These are phyloP conservation scores for Apophysomyces variabilis DNA, from an alignment of 371 early-diverging fungal genomes.

Conservation along the genomic window DNA sequence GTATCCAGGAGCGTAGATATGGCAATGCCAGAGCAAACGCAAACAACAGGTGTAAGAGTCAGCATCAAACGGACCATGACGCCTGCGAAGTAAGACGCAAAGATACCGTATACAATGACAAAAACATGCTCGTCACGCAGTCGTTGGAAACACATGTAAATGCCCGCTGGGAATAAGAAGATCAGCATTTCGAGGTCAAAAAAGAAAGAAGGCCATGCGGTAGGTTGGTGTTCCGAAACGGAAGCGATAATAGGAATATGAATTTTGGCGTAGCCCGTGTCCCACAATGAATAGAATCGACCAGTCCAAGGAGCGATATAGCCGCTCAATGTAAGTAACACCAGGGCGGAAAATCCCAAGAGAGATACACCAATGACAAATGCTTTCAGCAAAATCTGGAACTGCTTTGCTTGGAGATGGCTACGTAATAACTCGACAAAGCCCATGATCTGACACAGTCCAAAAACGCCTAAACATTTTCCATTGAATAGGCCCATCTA, in stretches of 20 bases:
- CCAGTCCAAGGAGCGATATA: constrained; percentile 98
- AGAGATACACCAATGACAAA: constrained; percentile 67
- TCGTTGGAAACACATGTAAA: constrained; percentile 94
- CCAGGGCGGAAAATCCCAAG: constrained; percentile 52
- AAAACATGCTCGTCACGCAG: constrained; percentile 96
- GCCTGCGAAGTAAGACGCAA: constrained; percentile 99
- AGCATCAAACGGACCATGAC: constrained; percentile 99
- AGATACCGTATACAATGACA: constrained; percentile 91
- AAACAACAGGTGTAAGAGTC: constrained; percentile 97
- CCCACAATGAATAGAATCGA: constrained; percentile 98
- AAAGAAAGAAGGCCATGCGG: constrained; percentile 99
- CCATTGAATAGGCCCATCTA: constrained; percentile 3
- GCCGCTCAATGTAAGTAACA: constrained; percentile 77
- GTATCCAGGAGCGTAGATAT: constrained; percentile 85
- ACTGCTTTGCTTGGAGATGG: constrained; percentile 84
- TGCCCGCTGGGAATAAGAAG: constrained; percentile 95
- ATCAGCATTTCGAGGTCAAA: constrained; percentile 96
- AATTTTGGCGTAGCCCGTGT: constrained; percentile 98
- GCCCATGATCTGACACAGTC: constrained; percentile 90
- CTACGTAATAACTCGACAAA: constrained; percentile 84
- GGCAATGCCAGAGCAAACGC: constrained; percentile 92
- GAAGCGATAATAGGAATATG: constrained; percentile 99
- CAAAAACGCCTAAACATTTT: constrained; percentile 75
- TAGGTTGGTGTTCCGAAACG: constrained; percentile 99
- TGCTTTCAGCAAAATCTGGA: constrained; percentile 74